Evolutionary conservation across 257 asterid genomes (phyloP), one percentile per base, ranked within the genome.

Genomic region (Oldenlandia corymbosa): DNA sequence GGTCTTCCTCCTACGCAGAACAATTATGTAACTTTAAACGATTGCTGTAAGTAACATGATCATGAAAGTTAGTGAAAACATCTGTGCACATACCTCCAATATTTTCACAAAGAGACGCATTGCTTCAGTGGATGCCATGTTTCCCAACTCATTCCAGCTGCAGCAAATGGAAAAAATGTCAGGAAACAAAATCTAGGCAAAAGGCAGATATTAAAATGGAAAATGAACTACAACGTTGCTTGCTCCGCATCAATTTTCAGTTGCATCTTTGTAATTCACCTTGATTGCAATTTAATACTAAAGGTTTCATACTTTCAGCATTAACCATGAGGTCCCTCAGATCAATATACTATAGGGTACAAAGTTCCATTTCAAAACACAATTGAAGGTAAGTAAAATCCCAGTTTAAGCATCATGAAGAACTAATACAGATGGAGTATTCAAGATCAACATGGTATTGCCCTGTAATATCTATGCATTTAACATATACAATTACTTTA

Each of bases 51-150:
- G 48, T 65, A 46, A 54, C 39, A 30, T 21, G 28, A 57, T 32
- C 20, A 62, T 37, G 71, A 60, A 62, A 65, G 48, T 61, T 43
- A 68, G 2, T 17, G 55, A 23, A 68, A 70, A 43, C 10, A 67
- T 67, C 63, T 66, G 62, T 32, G 49, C 32, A 77, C 76, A 21
- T 43, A 92, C 99, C 99, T 92, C 99, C 76, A 92, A 78, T 75
- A 92, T 83, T 84, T 92, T 92, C 68, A 89, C 97, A 81, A 92
- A 92, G 43, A 92, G 93, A 58, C 99, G 97, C 99, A 92, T 92
- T 58, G 99, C 99, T 80, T 92, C 97, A 13, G 90, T 80, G 54
- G 95, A 79, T 53, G 81, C 83, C 97, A 92, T 87, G 78, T 82
- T 87, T 68, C 93, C 97, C 67, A 92, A 91, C 69, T 84, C 94